Conservation (phyloP, 164 flowering plant genomes). For the Nymphaea colorata region DNA sequence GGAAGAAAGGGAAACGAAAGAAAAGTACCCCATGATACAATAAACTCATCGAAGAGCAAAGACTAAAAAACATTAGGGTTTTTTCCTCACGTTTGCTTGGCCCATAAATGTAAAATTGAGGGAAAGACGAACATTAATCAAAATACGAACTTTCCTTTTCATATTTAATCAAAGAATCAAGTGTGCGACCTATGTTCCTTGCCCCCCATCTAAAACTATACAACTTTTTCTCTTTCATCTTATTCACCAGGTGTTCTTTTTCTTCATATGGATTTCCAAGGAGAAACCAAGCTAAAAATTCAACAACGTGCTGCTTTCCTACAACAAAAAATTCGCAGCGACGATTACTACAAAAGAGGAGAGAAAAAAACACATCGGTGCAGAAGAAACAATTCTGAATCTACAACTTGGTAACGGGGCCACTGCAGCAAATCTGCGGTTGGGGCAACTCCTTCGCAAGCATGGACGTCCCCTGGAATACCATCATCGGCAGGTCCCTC, state of each 20-base stretch:
- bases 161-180: not conserved
- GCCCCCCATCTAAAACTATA: not conserved
- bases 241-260: not conserved
- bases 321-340: not conserved
- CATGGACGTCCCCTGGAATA: slow-evolving; percentile 73
- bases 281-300: not conserved
- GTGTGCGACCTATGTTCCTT: not conserved
- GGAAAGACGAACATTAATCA: not conserved
- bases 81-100: no score
- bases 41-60: no score
- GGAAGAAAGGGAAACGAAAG: no score
- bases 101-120: no score
- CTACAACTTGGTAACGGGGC: not conserved
- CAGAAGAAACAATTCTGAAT: not conserved
- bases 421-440: not conserved
- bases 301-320: not conserved
- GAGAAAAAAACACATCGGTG: not conserved
- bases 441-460: slow-evolving; percentile 46
- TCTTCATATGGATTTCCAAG: not conserved
- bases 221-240: not conserved
- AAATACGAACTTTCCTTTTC: not conserved
- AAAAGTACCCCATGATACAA: no score
- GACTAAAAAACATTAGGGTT: no score
- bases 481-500: slow-evolving; percentile 41
- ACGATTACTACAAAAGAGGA: not conserved